Percentiles rank a stretch among this genome's conserved stretches.
Evolutionary conservation across 2,329 filamentous ascomycete genomes (phyloP).

Genomic region (Elsinoe ampelina): DNA sequence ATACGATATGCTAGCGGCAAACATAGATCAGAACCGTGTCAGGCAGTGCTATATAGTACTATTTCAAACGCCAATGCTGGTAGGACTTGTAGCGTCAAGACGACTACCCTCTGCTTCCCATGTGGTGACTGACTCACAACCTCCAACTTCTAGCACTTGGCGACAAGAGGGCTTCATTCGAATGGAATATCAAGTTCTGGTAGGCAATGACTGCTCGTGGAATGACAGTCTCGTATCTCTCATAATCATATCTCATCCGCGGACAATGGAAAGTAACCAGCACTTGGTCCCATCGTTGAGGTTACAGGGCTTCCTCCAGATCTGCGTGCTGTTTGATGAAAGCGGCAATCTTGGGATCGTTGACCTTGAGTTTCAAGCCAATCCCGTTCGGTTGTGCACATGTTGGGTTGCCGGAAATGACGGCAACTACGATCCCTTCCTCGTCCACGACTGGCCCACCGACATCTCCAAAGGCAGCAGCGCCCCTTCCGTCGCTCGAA

Average conservation of each 20-base stretch:
- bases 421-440: conserved; percentile 9
- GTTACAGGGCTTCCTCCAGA: neutral
- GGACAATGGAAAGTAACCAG: neutral
- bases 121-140: too few relatives aligned
- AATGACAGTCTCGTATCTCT: neutral
- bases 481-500: neutral
- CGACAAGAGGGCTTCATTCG: too few relatives aligned
- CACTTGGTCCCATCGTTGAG: neutral
- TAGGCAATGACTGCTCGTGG: conserved; percentile 9
- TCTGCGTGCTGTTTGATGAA: conserved; percentile 9
- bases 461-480: conserved; percentile 12
- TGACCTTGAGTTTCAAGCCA: conserved; percentile 6
- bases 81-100: too few relatives aligned
- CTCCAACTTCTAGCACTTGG: too few relatives aligned
- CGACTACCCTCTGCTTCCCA: too few relatives aligned
- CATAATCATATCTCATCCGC: neutral
- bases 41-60: too few relatives aligned
- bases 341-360: neutral
- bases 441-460: conserved; percentile 14
- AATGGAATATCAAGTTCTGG: too few relatives aligned
- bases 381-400: conserved; percentile 11
- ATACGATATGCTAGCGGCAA: too few relatives aligned
- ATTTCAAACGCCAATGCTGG: too few relatives aligned
- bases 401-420: conserved; percentile 12
- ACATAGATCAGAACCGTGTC: too few relatives aligned